Percentiles rank a stretch among this genome's conserved stretches.
These are phyloP conservation scores for Colletotrichum phormii DNA, from an alignment of 2,329 filamentous ascomycete genomes.

Conservation along the genomic window DNA sequence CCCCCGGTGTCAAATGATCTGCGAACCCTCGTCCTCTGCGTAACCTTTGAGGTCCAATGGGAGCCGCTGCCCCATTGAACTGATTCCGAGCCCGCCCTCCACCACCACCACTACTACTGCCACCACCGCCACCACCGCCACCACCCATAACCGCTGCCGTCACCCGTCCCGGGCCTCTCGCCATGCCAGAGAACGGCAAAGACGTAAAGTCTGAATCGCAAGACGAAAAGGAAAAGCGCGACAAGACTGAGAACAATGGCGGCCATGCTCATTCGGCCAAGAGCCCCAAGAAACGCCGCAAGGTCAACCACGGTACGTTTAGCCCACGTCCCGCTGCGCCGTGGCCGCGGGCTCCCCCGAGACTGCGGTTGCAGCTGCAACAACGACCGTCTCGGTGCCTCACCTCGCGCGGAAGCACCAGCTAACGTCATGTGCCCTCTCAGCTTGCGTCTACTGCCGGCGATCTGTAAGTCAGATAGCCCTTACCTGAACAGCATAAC, in stretches of 20 bases:
- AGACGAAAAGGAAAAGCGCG: constrained; percentile 43
- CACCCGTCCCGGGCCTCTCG: constrained; percentile 26
- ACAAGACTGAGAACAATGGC: constrained; percentile 45
- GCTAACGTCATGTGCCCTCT: constrained; percentile 49
- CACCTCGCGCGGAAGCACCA: constrained; percentile 41
- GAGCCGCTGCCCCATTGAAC: constrained; percentile 48
- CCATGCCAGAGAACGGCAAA: constrained; percentile 50
- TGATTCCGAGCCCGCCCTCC: constrained; percentile 39
- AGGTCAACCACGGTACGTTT: constrained; percentile 86
- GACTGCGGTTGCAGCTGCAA: constrained; percentile 31
- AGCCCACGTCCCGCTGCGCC: constrained; percentile 28
- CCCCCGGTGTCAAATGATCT: constrained; percentile 42
- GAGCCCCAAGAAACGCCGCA: constrained; percentile 86
- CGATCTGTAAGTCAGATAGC: constrained; percentile 79
- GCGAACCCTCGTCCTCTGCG: constrained; percentile 55
- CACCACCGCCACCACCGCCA: background rate
- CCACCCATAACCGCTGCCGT: background rate
- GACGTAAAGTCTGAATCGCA: constrained; percentile 52
- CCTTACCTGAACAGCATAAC: constrained; percentile 40
- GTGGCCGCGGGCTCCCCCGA: background rate
- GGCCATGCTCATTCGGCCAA: constrained; percentile 48
- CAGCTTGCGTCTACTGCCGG: constrained; percentile 90
- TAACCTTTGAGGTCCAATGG: constrained; percentile 58
- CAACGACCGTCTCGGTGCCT: constrained; percentile 39
- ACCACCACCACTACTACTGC: background rate